Evolutionary conservation across 495 filamentous ascomycete species (phyloP), one percentile per base, ranked within the genome.

Genomic region (Chlorociboria aeruginascens): DNA sequence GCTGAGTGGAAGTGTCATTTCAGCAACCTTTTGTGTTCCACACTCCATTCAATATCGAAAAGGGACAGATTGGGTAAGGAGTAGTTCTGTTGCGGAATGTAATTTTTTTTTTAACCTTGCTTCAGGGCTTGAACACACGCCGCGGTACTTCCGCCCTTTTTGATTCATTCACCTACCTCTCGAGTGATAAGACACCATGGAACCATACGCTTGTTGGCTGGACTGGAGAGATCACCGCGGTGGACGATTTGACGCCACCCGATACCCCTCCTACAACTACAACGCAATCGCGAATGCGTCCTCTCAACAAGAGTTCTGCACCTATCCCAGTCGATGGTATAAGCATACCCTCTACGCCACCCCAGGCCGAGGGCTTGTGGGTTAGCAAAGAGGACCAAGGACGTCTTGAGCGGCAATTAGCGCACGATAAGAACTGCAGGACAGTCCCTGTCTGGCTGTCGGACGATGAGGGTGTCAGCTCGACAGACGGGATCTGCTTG

Each of bases 151-250:
- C 89, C 4, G 86, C 89, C 14, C 70, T 96, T 20, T 90, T 89
- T 63, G 88, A 95, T 61, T 83, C 86, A 30, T 83, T 96, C 57
- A 78, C 81, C 13, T 81, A 89, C 63, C 76, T 96, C 20, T 84
- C 85, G 7, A 87, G 86, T 6, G 66, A 82, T 36, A 69, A 82
- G 17, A 76, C 78, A 7, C 73, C 76, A 16, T 96, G 86, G 86
- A 82, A 85, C 55, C 88, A 93, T 66, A 87, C 81, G 0, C 70
- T 95, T 1, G 82, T 96, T 41, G 89, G 83, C 14, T 96, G 89
- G 89, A 90, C 89, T 1, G 89, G 89, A 31, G 89, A 96, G 62
- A 83, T 96, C 39, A 76, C 83, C 44, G 65, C 69, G 3, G 62
- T 70, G 8, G 36, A 65, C 11, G 68, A 77, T 25, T 45, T 62